Percentiles rank a stretch among this genome's conserved stretches.
These are phyloP conservation scores for Brachypodium distachyon DNA, from an alignment of 202 grass and related monocot genomes.

Conservation along the genomic window DNA sequence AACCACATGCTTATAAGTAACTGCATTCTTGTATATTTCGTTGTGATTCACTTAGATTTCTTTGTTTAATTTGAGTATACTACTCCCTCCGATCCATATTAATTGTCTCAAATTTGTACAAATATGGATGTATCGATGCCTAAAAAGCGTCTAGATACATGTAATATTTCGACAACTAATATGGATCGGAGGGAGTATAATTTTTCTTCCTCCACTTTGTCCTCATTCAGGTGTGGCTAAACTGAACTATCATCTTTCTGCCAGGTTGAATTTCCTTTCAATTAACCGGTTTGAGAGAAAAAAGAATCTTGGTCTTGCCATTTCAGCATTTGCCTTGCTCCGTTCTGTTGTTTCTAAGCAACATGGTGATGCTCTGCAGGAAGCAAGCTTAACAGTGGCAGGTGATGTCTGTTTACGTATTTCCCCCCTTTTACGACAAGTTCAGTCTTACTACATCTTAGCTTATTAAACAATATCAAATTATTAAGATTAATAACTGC, in stretches of 20 bases:
- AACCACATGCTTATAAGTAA: slow-evolving; percentile 75
- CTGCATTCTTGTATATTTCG: slow-evolving; percentile 51
- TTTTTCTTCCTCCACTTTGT: neutral
- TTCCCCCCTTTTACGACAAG: neutral
- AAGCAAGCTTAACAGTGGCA: slow-evolving; percentile 76
- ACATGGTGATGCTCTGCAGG: slow-evolving; percentile 18
- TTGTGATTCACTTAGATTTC: slow-evolving; percentile 26
- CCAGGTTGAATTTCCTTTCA: slow-evolving; percentile 92
- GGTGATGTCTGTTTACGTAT: slow-evolving; percentile 42
- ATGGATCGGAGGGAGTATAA: too few relatives aligned
- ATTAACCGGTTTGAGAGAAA: slow-evolving; percentile 96
- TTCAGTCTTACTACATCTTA: neutral
- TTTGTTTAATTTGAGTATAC: neutral
- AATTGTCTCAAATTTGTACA: too few relatives aligned
- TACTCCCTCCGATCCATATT: too few relatives aligned
- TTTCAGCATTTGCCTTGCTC: slow-evolving; percentile 85
- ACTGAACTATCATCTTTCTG: neutral
- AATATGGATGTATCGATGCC: too few relatives aligned
- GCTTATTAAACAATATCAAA: neutral
- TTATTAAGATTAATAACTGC: neutral
- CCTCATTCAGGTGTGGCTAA: neutral
- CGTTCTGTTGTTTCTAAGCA: slow-evolving; percentile 32
- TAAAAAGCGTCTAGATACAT: too few relatives aligned
- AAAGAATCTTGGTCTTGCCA: slow-evolving; percentile 83
- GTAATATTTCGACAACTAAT: too few relatives aligned